phyloP scores from a whole-genome alignment of 192 early-diverging fungal species.

The Kappamyces sp. region DNA sequence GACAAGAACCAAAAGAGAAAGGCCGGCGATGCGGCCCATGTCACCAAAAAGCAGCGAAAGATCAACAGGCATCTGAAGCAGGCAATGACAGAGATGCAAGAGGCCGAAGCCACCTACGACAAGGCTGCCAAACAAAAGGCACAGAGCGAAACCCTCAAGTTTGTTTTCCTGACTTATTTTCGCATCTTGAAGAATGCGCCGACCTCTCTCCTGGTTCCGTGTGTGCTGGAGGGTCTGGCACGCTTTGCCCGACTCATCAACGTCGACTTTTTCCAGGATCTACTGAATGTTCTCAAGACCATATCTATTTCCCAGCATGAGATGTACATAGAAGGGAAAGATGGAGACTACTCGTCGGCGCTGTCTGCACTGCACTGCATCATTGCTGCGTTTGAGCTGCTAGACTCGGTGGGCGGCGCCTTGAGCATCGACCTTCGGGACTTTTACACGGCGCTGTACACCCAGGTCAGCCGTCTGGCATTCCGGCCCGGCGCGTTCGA shows the following conservation, averaged over 20 bases:
- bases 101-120: slow-evolving; percentile 82
- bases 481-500: slow-evolving; percentile 47
- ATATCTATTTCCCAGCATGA: slow-evolving; percentile 66
- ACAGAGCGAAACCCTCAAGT: slow-evolving; percentile 90
- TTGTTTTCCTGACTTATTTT: slow-evolving; percentile 92
- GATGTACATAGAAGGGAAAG: slow-evolving; percentile 36
- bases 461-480: slow-evolving; percentile 63
- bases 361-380: slow-evolving; percentile 79
- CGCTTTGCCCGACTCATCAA: slow-evolving; percentile 93
- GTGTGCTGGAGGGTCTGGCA: slow-evolving; percentile 73
- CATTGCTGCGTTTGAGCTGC: slow-evolving; percentile 79
- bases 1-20: slow-evolving; percentile 25
- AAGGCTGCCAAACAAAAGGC: slow-evolving; percentile 72
- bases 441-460: slow-evolving; percentile 83
- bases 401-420: slow-evolving; percentile 70
- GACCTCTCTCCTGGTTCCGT: slow-evolving; percentile 63
- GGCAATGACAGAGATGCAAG: slow-evolving; percentile 75
- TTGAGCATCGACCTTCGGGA: slow-evolving; percentile 89
- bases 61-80: slow-evolving; percentile 62
- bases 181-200: slow-evolving; percentile 83
- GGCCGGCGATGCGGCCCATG: slow-evolving; percentile 44
- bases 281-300: slow-evolving; percentile 75
- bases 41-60: slow-evolving; percentile 58
- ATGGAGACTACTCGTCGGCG: slow-evolving; percentile 38
- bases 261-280: slow-evolving; percentile 90